Evolutionary conservation across 441 rosid species (phyloP).

Genomic region (Breynia disticha): DNA sequence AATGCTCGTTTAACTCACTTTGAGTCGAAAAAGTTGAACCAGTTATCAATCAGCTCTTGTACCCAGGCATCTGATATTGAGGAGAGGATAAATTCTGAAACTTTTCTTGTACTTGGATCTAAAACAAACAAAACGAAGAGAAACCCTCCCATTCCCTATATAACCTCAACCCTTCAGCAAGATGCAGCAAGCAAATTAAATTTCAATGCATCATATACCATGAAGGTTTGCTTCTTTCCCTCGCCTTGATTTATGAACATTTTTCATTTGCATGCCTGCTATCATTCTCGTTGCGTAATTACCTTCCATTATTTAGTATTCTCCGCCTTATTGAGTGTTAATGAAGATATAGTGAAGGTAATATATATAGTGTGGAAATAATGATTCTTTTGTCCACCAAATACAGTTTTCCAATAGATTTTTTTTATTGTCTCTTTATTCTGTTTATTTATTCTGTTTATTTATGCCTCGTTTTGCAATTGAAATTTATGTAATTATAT

Average conservation of each 20-base stretch:
- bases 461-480: neutral
- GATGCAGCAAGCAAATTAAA: slow-evolving; percentile 94
- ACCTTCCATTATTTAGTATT: too few relatives aligned
- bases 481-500: slow-evolving; percentile 6
- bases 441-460: slow-evolving; percentile 1
- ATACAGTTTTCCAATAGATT: too few relatives aligned
- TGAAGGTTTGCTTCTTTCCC: slow-evolving; percentile 50
- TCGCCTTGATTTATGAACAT: neutral
- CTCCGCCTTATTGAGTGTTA: too few relatives aligned
- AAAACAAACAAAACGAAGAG: slow-evolving; percentile 49
- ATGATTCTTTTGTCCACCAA: too few relatives aligned
- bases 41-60: slow-evolving; percentile 60
- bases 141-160: slow-evolving; percentile 92
- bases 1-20: slow-evolving; percentile 54
- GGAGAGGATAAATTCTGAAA: slow-evolving; percentile 38
- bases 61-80: slow-evolving; percentile 48
- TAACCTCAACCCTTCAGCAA: slow-evolving; percentile 97
- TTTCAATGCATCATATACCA: slow-evolving; percentile 61
- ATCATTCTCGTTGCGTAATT: too few relatives aligned
- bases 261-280: neutral
- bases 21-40: slow-evolving; percentile 61
- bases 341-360: too few relatives aligned
- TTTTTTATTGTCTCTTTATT: too few relatives aligned
- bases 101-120: slow-evolving; percentile 45
- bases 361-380: too few relatives aligned